These are phyloP conservation scores for Coemansia reversa DNA, from an alignment of 192 early-diverging fungal species.

Conservation along the genomic window DNA sequence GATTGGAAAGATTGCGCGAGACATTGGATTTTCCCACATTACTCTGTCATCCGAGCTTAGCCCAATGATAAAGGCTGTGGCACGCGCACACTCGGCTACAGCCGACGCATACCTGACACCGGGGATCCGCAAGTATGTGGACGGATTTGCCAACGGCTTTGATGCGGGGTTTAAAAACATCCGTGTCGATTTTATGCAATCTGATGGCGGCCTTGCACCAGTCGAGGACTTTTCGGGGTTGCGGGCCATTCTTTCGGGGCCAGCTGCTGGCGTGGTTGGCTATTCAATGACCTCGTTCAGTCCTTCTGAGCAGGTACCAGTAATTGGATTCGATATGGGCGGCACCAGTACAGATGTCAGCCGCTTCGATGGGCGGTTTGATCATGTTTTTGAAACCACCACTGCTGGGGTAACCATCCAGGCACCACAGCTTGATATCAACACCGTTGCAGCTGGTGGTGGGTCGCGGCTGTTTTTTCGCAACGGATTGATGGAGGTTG, in stretches of 20 bases:
- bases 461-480: constrained; percentile 89
- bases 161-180: constrained; percentile 60
- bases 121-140: constrained; percentile 80
- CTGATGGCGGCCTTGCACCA: constrained; percentile 90
- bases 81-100: constrained; percentile 84
- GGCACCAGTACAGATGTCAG: constrained; percentile 92
- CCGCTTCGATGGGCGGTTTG: constrained; percentile 81
- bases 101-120: constrained; percentile 96
- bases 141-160: constrained; percentile 86
- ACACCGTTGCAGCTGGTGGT: constrained; percentile 96
- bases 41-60: constrained; percentile 77
- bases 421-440: constrained; percentile 94
- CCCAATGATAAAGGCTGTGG: constrained; percentile 95
- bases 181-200: constrained; percentile 96
- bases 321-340: constrained; percentile 98
- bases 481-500: constrained; percentile 93
- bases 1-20: constrained; percentile 63
- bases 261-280: constrained; percentile 95
- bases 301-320: constrained; percentile 48
- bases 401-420: constrained; percentile 90
- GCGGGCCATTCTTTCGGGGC: constrained; percentile 88
- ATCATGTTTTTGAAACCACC: constrained; percentile 94
- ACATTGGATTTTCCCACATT: constrained; percentile 83
- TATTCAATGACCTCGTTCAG: constrained; percentile 61
- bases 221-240: constrained; percentile 84